Percentiles rank a stretch among this genome's conserved stretches.
phyloP scores from a whole-genome alignment of 2,329 filamentous ascomycete species.

The Chrysoporthe deuterocubensis region DNA sequence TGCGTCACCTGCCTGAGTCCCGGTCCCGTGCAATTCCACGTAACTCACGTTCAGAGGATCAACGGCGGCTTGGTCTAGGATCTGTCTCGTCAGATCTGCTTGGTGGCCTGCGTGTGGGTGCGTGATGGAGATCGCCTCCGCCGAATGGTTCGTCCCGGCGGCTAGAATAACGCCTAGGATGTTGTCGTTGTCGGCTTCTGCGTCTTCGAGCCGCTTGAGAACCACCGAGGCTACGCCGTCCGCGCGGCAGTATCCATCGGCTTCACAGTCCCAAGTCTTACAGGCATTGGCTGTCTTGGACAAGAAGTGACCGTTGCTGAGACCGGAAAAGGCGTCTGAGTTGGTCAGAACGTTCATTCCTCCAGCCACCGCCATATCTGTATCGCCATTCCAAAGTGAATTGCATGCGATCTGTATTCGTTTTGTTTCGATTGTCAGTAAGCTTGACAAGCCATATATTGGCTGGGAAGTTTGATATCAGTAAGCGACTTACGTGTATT shows the following conservation, averaged over 20 bases:
- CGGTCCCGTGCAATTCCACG: constrained; percentile 73
- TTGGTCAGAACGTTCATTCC: constrained; percentile 67
- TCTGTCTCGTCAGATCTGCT: constrained; percentile 58
- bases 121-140: constrained; percentile 65
- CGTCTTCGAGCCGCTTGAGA: constrained; percentile 52
- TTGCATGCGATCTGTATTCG: constrained; percentile 47
- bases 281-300: constrained; percentile 45
- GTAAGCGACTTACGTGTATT: background rate
- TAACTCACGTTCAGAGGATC: constrained; percentile 64
- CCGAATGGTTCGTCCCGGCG: constrained; percentile 66
- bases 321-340: constrained; percentile 65
- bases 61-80: constrained; percentile 59
- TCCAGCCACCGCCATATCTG: constrained; percentile 65
- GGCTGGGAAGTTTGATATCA: background rate
- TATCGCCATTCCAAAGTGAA: constrained; percentile 64
- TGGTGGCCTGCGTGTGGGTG: constrained; percentile 64
- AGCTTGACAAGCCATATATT: too few species aligned
- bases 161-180: constrained; percentile 64
- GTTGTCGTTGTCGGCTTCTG: constrained; percentile 48
- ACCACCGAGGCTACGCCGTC: constrained; percentile 50
- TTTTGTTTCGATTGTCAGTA: background rate
- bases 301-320: constrained; percentile 66
- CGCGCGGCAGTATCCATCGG: constrained; percentile 53
- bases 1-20: constrained; percentile 67
- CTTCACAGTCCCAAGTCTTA: constrained; percentile 33